A percentile compares a stretch with the other conserved stretches of the same genome.
Conservation (phyloP, 305 asterid species). For the Fraxinus paxiana region DNA sequence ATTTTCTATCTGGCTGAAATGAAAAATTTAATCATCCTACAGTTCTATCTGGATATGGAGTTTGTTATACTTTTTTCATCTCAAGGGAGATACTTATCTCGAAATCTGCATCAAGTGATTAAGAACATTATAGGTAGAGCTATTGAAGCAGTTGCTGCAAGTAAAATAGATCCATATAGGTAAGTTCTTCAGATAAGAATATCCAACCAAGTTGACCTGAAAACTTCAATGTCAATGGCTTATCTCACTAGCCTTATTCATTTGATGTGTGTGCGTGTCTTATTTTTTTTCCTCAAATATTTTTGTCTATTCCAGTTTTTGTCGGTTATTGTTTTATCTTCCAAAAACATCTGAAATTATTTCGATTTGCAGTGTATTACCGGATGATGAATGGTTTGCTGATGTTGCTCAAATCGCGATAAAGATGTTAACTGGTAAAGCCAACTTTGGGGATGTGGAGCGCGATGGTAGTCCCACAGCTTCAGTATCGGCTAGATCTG, state of each 20-base stretch:
- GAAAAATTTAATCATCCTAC: slow-evolving; percentile 10
- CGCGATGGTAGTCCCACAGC: slow-evolving; percentile 60
- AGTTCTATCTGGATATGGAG: slow-evolving; percentile 94
- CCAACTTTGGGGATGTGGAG: slow-evolving; percentile 47
- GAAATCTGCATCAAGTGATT: slow-evolving; percentile 79
- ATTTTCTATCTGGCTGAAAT: not conserved
- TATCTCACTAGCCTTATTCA: not conserved
- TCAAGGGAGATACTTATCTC: slow-evolving; percentile 77
- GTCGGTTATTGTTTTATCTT: not conserved
- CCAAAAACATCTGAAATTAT: not conserved
- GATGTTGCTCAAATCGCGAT: slow-evolving; percentile 85
- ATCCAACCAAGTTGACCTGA: not conserved
- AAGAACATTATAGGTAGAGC: slow-evolving; percentile 76
- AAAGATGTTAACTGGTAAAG: slow-evolving; percentile 63
- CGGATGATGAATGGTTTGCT: slow-evolving; percentile 91
- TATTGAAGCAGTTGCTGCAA: slow-evolving; percentile 73
- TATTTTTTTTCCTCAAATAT: not conserved
- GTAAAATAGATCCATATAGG: slow-evolving; percentile 71
- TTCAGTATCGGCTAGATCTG: slow-evolving; percentile 52
- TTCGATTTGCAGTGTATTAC: slow-evolving; percentile 44
- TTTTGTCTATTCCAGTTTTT: not conserved
- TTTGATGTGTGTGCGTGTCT: no score
- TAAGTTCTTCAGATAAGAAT: slow-evolving; percentile 4
- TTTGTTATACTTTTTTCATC: slow-evolving; percentile 82
- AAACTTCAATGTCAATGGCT: not conserved